These are phyloP conservation scores for Trichopus zeylanicus DNA, from an alignment of 116 monocot genomes.

Conservation along the genomic window DNA sequence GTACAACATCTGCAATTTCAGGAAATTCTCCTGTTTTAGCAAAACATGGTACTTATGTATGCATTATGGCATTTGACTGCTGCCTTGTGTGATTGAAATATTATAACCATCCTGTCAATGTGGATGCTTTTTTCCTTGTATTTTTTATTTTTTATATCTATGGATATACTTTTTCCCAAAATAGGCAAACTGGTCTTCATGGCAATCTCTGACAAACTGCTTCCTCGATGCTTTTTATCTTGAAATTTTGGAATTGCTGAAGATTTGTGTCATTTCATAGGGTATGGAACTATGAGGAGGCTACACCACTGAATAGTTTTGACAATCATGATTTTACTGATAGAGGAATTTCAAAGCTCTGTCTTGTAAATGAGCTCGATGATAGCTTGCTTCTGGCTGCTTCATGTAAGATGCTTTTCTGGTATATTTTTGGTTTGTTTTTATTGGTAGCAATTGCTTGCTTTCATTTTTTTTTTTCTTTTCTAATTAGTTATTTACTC, in stretches of 20 bases:
- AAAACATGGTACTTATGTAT: too few relatives aligned
- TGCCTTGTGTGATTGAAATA: too few relatives aligned
- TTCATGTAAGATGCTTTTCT: slow-evolving; percentile 52
- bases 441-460: background rate
- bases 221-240: background rate
- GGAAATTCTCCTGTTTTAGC: too few relatives aligned
- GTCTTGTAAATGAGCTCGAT: slow-evolving; percentile 95
- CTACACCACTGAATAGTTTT: slow-evolving; percentile 57
- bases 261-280: slow-evolving; percentile 21
- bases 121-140: too few relatives aligned
- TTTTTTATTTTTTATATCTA: too few relatives aligned
- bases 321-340: slow-evolving; percentile 79
- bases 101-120: too few relatives aligned
- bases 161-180: too few relatives aligned
- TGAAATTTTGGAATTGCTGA: too few relatives aligned
- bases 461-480: background rate
- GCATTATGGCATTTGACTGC: too few relatives aligned
- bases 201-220: background rate
- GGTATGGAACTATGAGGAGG: slow-evolving; percentile 98
- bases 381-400: slow-evolving; percentile 89
- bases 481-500: background rate
- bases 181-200: background rate
- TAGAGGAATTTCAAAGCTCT: slow-evolving; percentile 82
- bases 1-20: too few relatives aligned
- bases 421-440: background rate